Evolutionary conservation across 2,329 filamentous ascomycete genomes (phyloP), one percentile per base, ranked within the genome.

Genomic region (Monosporascus sp.): DNA sequence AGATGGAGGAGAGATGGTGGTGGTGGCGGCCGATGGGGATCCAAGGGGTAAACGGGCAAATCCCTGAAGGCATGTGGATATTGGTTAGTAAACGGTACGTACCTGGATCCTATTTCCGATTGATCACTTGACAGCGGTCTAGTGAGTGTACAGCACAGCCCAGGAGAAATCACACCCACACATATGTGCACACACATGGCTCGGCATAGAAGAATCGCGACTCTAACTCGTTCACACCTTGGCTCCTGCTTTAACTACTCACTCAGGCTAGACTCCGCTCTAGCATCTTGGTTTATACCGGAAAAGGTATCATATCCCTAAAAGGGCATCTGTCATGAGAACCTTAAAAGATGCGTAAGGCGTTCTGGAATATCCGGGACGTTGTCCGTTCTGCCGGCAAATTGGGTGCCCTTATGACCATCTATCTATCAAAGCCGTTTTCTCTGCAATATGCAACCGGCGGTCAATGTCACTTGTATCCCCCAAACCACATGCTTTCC

Each of bases 61-160:
- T 44, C 41, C 41, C n/a, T 16, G 41, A 24, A 44, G 43, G 20
- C n/a, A 27, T 19, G 43, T 27, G 43, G 24, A 31, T 46, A 22
- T 19, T 31, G 7, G 40, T 24, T 8, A 20, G 40, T 43, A 1
- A 43, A 43, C 7, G 14, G 17, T 20, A 43, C 19, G 40, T 43
- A 46, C 43, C 43, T 27, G 26, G 24, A 31, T 27, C 17, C 20
- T 26, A 46, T 26, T 46, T 24, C 38, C 43, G 43, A 31, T 46
- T 46, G 43, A 46, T 46, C 43, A 46, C 22, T 46, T 46, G 43
- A 46, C 43, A 22, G 43, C 43, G 43, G 43, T 46, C 43, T 46
- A 27, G 43, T 43, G 40, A 43, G 40, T 43, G 20, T 43, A 43
- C 40, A 43, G 22, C 40, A 43, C 40, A 24, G 19, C 40, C 40